phyloP scores from a whole-genome alignment of 495 filamentous ascomycete species.

The Tuber umbilicatum region DNA sequence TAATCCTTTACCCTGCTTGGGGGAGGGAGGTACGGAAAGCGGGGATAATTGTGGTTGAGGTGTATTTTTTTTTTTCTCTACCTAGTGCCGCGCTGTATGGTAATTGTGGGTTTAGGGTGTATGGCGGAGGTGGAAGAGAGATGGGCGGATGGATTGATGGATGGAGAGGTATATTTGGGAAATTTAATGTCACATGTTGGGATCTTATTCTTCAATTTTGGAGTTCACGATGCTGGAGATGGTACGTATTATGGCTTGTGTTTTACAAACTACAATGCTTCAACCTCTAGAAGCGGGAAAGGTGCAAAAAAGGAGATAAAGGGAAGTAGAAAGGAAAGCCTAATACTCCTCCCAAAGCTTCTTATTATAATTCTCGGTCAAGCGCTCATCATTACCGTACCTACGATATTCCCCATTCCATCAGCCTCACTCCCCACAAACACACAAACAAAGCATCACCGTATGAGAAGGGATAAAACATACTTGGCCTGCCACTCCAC shows the following conservation, averaged over 20 bases:
- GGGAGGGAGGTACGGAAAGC: neutral
- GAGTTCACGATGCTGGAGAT: neutral
- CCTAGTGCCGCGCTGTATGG: neutral
- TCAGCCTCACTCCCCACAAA: constrained; percentile 10
- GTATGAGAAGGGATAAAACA: constrained; percentile 22
- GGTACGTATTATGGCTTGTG: neutral
- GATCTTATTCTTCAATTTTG: neutral
- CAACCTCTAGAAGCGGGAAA: neutral
- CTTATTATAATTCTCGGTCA: constrained; percentile 80
- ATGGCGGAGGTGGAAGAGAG: neutral
- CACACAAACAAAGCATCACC: neutral
- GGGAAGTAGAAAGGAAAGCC: neutral
- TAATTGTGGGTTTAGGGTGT: neutral
- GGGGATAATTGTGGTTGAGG: neutral
- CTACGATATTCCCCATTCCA: constrained; percentile 29
- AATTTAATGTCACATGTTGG: neutral
- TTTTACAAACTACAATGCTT: neutral
- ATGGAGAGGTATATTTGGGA: neutral
- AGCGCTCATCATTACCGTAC: constrained; percentile 62
- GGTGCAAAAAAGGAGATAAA: neutral
- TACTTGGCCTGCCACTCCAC: constrained; percentile 85
- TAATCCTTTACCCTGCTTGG: neutral
- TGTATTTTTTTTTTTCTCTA: neutral
- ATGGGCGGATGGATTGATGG: neutral
- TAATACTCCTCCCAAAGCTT: constrained; percentile 71